A percentile compares a stretch with the other conserved stretches of the same genome.
Conservation (phyloP, 2,329 filamentous ascomycete genomes). For the Neonectria faginata region DNA sequence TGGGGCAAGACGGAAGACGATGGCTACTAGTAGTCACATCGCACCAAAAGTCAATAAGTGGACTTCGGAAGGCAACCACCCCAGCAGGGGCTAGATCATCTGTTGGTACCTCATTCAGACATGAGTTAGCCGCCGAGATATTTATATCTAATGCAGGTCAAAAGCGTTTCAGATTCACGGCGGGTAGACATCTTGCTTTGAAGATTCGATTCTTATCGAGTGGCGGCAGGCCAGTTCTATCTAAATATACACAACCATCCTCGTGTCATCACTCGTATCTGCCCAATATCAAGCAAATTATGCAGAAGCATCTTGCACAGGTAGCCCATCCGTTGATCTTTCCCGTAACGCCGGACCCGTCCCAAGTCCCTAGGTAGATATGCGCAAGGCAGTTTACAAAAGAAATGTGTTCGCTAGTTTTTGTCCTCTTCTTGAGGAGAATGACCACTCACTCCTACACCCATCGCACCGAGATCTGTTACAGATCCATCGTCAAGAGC, state of each 20-base stretch:
- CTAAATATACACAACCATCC: conserved; percentile 46
- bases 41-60: background rate
- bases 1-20: background rate
- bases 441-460: conserved; percentile 13
- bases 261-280: conserved; percentile 45
- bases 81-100: background rate
- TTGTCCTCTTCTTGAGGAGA: conserved; percentile 32
- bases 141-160: background rate
- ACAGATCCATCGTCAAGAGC: conserved; percentile 52
- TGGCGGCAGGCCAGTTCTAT: conserved; percentile 46
- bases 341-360: conserved; percentile 40
- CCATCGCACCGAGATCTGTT: conserved; percentile 17
- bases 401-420: conserved; percentile 39
- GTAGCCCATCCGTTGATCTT: conserved; percentile 36
- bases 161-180: too few species aligned
- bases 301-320: conserved; percentile 36
- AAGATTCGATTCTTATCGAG: conserved; percentile 40
- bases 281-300: conserved; percentile 40
- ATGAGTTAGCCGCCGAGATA: background rate
- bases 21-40: background rate
- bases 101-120: background rate
- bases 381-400: conserved; percentile 41
- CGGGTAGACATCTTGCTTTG: conserved; percentile 10
- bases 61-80: background rate
- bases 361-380: conserved; percentile 35